Base-by-base conservation (phyloP, 2,329 filamentous ascomycete species). In the Orbilia oligospora region DNA sequence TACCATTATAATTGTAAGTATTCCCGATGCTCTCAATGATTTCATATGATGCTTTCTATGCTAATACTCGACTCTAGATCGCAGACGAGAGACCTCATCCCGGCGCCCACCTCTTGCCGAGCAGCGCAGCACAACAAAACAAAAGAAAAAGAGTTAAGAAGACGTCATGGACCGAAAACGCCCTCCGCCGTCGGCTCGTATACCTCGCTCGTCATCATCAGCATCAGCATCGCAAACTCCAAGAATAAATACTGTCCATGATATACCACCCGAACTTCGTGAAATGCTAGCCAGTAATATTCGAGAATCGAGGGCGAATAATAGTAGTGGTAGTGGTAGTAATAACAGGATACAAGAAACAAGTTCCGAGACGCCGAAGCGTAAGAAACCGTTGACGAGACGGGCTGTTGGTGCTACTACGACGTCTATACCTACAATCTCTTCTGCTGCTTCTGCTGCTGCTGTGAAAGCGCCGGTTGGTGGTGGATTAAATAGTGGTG, bases 331-430 rank as follows among this genome's bases (percentile, higher is more conserved):
- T 18, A 41, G 20, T 24, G 8, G 41, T 18, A 46, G 14, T 46
- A 46, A 30, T n/a, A n/a, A n/a, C n/a, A n/a, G n/a, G n/a, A n/a
- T n/a, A 30, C 22, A 10, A 44, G 27, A 0, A 22, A 55, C 44
- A 36, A 5, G 36, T 18, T 71, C 68, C 22, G 14, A 69, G 1
- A 22, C 61, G 14, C 49, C 67, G 12, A 77, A 77, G 22, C 61
- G 67, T 5, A 77, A 77, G 61, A 71, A 71, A 33, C 73, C 73
- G 20, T 56, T 77, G 33, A 77, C 73, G 30, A 41, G 73, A 18
- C 49, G 73, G 24, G 66, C 16, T 24, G 73, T 48, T 20, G 56
- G 10, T 3, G 14, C 48, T 5, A 10, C 56, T 27, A 58, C 36
- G 5, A 49, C 18, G 6, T 30, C 27, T 30, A 30, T n/a, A n/a